Base-by-base conservation (phyloP, 2,329 filamentous ascomycete species). In the Dryadomyces sulphureus region DNA sequence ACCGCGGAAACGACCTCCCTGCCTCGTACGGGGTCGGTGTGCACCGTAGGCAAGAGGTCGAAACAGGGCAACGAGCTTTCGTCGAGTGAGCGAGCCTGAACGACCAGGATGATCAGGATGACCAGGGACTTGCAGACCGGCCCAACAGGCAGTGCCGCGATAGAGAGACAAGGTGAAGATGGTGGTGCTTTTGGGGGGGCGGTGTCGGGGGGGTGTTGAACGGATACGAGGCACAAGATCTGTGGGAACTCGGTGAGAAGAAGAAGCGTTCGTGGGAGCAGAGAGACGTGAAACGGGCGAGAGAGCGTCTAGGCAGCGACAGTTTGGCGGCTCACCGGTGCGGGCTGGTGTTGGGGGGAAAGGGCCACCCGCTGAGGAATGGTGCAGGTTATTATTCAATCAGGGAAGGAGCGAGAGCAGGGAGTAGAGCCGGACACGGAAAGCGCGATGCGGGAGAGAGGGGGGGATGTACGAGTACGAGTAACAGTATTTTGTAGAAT, bases 351-450 rank as follows among this genome's bases (percentile, higher is more conserved):
- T 25, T n/a, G 22, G 22, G 19, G 35, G 35, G 17, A 25, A 43
- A 41, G 39, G 41, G 47, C 47, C 47, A 49, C 47, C 46, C 41
- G 47, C 40, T 46, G 44, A 49, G 17, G 35, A 9, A 17, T 45
- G 41, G n/a, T 21, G 32, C 34, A 38, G 34, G 32, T 16, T 6
- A 36, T 32, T 45, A 22, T 45, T 38, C 43, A 25, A 38, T 45
- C 24, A 20, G 43, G 35, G 35, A 38, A 38, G 42, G 32, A 44
- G 22, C 14, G 41, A 34, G 6, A n/a, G 14, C 41, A 25, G 45
- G 34, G 32, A 30, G 40, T 34, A 41, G 34, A 43, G 40, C 32
- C 46, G 45, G 39, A 43, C 35, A 46, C 45, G 41, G 48, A 46
- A 48, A 17, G 25, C 22, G 14, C 21, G 35, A 27, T 32, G 27